Evolutionary conservation across 2,329 filamentous ascomycete species (phyloP).

Genomic region (Neurospora sp.): DNA sequence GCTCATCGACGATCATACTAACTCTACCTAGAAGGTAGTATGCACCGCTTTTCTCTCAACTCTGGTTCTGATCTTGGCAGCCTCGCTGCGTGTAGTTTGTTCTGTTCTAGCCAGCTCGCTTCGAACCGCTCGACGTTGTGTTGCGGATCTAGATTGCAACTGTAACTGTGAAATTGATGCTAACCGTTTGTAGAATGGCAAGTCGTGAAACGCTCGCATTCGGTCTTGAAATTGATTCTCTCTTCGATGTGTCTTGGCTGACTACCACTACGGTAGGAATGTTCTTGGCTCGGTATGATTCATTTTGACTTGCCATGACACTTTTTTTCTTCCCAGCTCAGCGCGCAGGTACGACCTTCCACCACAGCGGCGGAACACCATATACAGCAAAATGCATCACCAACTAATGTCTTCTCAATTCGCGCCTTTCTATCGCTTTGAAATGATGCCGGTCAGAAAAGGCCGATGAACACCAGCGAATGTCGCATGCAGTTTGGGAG

Average conservation of each 20-base stretch:
- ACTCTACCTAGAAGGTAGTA: not conserved
- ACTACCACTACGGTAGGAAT: no score
- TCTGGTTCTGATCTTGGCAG: not conserved
- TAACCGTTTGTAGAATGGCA: not conserved
- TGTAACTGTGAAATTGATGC: not conserved
- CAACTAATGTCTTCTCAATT: no score
- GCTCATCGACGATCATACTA: not conserved
- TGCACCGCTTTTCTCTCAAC: not conserved
- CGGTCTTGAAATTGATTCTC: not conserved
- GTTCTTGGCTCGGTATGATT: not conserved
- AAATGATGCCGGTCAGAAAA: not conserved
- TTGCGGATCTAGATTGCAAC: not conserved
- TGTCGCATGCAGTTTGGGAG: not conserved
- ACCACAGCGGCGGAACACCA: no score
- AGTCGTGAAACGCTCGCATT: not conserved
- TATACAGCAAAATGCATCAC: no score
- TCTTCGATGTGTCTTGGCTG: not conserved
- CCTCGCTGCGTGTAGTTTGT: no score
- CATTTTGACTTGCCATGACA: not conserved
- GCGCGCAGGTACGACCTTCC: no score
- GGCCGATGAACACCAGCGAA: not conserved
- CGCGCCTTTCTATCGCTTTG: no score
- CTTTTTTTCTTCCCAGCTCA: not conserved
- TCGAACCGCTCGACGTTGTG: not conserved
- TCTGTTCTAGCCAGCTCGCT: no score